These are phyloP conservation scores for Flammula alnicola DNA, from an alignment of 1,284 basidiomycete genomes.

Conservation along the genomic window DNA sequence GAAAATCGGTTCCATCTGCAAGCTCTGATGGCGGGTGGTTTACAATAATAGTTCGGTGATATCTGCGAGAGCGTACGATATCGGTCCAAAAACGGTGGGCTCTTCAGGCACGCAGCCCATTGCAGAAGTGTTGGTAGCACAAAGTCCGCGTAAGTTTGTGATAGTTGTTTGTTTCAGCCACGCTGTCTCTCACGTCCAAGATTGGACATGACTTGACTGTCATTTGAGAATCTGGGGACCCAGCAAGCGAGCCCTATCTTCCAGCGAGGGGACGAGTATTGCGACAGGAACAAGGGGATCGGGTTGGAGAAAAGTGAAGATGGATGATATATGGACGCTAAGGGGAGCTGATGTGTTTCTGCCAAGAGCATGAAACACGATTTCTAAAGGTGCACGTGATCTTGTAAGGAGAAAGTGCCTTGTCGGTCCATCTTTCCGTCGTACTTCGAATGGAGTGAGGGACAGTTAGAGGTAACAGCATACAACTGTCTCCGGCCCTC, in stretches of 20 bases:
- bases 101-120: slow-evolving; percentile 14
- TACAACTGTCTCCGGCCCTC: slow-evolving; percentile 20
- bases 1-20: slow-evolving; percentile 2
- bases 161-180: slow-evolving; percentile 14
- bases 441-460: slow-evolving; percentile 23
- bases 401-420: slow-evolving; percentile 20
- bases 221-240: too few relatives aligned
- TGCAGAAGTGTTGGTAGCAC: slow-evolving; percentile 17
- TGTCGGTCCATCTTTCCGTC: slow-evolving; percentile 25
- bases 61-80: slow-evolving; percentile 7
- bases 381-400: slow-evolving; percentile 18
- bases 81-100: slow-evolving; percentile 12
- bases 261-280: too few relatives aligned
- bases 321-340: neutral
- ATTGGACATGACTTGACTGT: too few relatives aligned
- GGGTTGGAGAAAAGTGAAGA: neutral
- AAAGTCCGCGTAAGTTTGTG: slow-evolving; percentile 20
- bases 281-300: too few relatives aligned
- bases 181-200: slow-evolving; percentile 10
- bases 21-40: neutral
- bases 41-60: slow-evolving; percentile 17
- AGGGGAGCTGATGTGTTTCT: neutral
- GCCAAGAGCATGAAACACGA: neutral
- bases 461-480: slow-evolving; percentile 8
- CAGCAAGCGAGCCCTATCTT: too few relatives aligned